Percentiles rank a stretch among this genome's conserved stretches.
These are phyloP conservation scores for Phytophthora pinifolia DNA, from an alignment of 352 stramenopile genomes.

Conservation along the genomic window DNA sequence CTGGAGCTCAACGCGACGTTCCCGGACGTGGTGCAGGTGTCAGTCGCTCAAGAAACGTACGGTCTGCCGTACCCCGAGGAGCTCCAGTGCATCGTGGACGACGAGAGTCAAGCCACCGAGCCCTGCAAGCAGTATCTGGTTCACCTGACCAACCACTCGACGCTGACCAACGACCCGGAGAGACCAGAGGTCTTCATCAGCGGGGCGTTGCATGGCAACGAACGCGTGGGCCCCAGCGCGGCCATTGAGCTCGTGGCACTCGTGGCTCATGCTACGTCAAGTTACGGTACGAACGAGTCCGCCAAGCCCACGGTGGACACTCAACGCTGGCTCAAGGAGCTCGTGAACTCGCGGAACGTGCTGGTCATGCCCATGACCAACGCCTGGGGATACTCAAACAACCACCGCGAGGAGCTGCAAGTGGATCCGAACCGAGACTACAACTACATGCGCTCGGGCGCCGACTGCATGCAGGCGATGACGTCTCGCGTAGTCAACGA, in stretches of 20 bases:
- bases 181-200: constrained; percentile 96
- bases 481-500: constrained; percentile 96
- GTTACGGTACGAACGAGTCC: constrained; percentile 29
- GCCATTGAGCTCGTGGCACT: constrained; percentile 91
- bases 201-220: constrained; percentile 96
- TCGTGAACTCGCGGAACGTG: constrained; percentile 89
- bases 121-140: constrained; percentile 86
- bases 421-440: constrained; percentile 99
- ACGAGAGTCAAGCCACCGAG: constrained; percentile 30
- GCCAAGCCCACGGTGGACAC: constrained; percentile 45
- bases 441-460: constrained; percentile 90
- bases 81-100: constrained; percentile 60
- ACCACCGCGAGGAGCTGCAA: constrained; percentile 76
- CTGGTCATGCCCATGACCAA: constrained; percentile 94
- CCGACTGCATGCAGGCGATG: constrained; percentile 95
- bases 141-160: constrained; percentile 90
- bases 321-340: constrained; percentile 59
- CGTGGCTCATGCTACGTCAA: constrained; percentile 61
- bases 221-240: constrained; percentile 91
- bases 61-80: constrained; percentile 66
- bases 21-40: constrained; percentile 78
- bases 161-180: constrained; percentile 49
- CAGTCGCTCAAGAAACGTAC: constrained; percentile 84
- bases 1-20: constrained; percentile 72
- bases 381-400: constrained; percentile 89